Conservation (phyloP, 164 flowering plant species). For the Aristolochia californica region DNA sequence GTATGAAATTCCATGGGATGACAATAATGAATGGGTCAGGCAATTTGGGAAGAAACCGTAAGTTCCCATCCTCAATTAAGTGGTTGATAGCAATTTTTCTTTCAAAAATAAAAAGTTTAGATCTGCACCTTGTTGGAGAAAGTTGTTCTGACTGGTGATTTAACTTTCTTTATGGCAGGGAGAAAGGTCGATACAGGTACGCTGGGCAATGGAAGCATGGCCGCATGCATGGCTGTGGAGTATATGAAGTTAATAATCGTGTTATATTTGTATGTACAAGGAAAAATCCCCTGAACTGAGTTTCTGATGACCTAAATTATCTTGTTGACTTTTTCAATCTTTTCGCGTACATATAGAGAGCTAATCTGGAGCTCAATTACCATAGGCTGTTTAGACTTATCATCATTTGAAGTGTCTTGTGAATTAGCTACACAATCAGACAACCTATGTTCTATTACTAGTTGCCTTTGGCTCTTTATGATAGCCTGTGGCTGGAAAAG, state of each 20-base stretch:
- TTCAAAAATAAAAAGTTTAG: background rate
- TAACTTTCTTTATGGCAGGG: constrained; percentile 37
- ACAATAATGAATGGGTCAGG: constrained; percentile 56
- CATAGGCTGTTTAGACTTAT: no score
- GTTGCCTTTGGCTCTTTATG: no score
- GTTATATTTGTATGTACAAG: constrained; percentile 45
- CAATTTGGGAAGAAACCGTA: constrained; percentile 73
- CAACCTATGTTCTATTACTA: no score
- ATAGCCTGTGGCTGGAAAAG: no score
- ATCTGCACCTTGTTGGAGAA: no score
- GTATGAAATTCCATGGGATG: constrained; percentile 63
- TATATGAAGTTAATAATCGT: constrained; percentile 78
- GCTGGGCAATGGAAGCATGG: constrained; percentile 98
- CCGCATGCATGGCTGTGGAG: constrained; percentile 96
- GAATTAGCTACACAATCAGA: no score
- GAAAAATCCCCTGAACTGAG: background rate
- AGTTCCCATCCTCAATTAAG: constrained; percentile 15
- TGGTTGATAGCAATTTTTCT: background rate
- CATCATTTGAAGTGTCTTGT: no score
- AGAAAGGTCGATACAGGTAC: constrained; percentile 85
- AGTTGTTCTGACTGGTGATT: no score
- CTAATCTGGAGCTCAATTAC: no score
- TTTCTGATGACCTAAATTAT: background rate
- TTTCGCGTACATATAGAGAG: background rate
- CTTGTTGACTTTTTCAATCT: background rate